Percentiles rank a stretch among this genome's conserved stretches.
phyloP scores from a whole-genome alignment of 768 basidiomycete species.

The Floccularia luteovirens region DNA sequence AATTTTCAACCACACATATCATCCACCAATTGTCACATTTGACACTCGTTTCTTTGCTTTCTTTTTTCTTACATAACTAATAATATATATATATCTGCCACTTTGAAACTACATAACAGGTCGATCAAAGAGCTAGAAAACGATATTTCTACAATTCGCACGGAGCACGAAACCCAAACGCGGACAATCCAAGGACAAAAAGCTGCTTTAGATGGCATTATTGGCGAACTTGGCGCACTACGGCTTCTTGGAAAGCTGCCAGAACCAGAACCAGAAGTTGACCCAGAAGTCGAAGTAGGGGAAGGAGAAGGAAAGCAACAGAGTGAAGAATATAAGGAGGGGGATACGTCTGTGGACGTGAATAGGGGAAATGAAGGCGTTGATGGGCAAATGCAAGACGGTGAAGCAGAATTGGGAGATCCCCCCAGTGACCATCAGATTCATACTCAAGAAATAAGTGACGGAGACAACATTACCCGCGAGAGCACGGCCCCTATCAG shows the following conservation, averaged over 20 bases:
- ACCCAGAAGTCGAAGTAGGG: conserved; percentile 11
- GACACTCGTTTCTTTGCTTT: no score
- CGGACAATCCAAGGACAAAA: conserved; percentile 64
- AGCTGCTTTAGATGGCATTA: conserved; percentile 55
- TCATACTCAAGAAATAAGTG: no score
- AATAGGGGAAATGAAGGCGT: no score
- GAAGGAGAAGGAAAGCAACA: conserved; percentile 14
- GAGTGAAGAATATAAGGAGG: not conserved
- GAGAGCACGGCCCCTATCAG: no score
- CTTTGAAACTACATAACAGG: conserved; percentile 24
- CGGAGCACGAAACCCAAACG: conserved; percentile 70
- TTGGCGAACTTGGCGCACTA: conserved; percentile 52
- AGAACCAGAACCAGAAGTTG: conserved; percentile 18
- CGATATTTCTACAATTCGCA: conserved; percentile 67
- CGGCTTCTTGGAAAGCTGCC: conserved; percentile 65
- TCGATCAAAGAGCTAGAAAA: conserved; percentile 64
- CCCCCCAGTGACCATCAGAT: no score
- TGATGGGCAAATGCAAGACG: no score
- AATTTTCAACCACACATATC: not conserved
- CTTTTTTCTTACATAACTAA: no score
- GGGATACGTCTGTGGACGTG: conserved; percentile 12
- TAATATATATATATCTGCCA: conserved; percentile 1
- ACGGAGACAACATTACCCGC: no score
- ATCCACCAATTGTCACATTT: no score
- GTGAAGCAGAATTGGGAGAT: no score